Conservation (phyloP, 179 eudicot species). For the Spergularia azorica region DNA sequence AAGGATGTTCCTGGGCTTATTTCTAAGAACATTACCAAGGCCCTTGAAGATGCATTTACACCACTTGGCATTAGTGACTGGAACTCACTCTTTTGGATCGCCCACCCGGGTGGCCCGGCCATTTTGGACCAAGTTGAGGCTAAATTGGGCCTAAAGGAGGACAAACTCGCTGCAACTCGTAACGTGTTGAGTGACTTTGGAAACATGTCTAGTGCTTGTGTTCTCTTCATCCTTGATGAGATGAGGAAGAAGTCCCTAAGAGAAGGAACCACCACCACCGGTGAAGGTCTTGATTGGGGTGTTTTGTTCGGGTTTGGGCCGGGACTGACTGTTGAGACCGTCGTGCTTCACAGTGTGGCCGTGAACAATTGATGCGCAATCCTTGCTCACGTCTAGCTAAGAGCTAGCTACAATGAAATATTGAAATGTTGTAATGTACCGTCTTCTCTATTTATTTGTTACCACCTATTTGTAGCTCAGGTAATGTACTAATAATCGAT, state of each 20-base stretch:
- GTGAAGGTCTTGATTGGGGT: constrained; percentile 71
- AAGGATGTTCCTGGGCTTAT: constrained; percentile 65
- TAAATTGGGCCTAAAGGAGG: constrained; percentile 46
- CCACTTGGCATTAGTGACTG: constrained; percentile 56
- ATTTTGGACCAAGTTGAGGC: constrained; percentile 57
- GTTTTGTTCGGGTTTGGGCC: constrained; percentile 69
- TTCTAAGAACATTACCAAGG: constrained; percentile 51
- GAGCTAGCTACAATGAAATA: not conserved
- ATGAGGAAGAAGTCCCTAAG: constrained; percentile 54
- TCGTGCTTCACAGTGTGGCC: constrained; percentile 54
- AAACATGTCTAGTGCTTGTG: constrained; percentile 70
- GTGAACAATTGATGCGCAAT: constrained; percentile 1
- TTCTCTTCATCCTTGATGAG: constrained; percentile 58
- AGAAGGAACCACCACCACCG: constrained; percentile 54
- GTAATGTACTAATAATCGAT: not conserved
- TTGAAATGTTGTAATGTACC: not conserved
- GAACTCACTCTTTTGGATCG: constrained; percentile 64
- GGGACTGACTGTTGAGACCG: constrained; percentile 62
- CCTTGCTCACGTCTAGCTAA: no score
- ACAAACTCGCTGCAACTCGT: constrained; percentile 49
- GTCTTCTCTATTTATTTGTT: not conserved
- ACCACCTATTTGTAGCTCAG: not conserved
- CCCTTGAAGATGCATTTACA: constrained; percentile 45
- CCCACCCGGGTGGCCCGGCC: constrained; percentile 70
- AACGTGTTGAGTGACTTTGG: constrained; percentile 58